A percentile compares a stretch with the other conserved stretches of the same genome.
Evolutionary conservation across 2,329 filamentous ascomycete genomes (phyloP).

Genomic region (Bipolaris zeicola): DNA sequence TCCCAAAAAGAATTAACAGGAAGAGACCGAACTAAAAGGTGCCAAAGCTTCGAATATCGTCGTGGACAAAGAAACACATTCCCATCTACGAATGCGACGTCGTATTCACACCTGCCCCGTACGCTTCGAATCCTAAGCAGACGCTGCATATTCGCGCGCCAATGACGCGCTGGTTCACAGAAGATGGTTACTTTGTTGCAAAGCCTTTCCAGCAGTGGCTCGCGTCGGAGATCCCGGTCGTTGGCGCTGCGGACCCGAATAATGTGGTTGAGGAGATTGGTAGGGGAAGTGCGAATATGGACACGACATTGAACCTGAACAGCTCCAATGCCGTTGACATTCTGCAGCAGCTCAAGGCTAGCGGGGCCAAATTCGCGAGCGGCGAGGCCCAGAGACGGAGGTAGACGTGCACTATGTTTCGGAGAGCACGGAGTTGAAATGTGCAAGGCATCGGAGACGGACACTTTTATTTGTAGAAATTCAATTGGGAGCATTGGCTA

Average conservation of each 20-base stretch:
- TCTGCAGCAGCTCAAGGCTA: conserved; percentile 45
- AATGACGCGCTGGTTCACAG: conserved; percentile 75
- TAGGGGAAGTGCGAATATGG: conserved; percentile 35
- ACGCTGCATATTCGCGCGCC: conserved; percentile 64
- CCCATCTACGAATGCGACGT: conserved; percentile 81
- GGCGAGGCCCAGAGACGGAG: conserved; percentile 43
- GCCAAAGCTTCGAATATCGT: conserved; percentile 71
- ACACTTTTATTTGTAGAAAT: not conserved
- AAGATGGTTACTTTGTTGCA: conserved; percentile 75
- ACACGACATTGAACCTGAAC: conserved; percentile 35
- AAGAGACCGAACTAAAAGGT: not conserved
- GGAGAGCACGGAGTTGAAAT: not conserved
- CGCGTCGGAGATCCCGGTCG: conserved; percentile 67
- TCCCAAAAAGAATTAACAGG: not conserved
- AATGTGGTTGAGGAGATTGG: conserved; percentile 55
- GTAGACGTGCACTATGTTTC: conserved; percentile 20
- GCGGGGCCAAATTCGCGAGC: conserved; percentile 34
- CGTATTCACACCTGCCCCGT: conserved; percentile 52
- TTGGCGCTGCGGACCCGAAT: conserved; percentile 69
- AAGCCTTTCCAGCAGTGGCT: conserved; percentile 80
- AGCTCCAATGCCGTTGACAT: conserved; percentile 43
- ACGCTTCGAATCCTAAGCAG: conserved; percentile 41
- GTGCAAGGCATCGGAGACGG: not conserved
- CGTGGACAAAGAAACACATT: conserved; percentile 76
- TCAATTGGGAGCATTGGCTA: not conserved